phyloP scores from a whole-genome alignment of 139 green algal genomes.

The Ettlia oleoabundans region DNA sequence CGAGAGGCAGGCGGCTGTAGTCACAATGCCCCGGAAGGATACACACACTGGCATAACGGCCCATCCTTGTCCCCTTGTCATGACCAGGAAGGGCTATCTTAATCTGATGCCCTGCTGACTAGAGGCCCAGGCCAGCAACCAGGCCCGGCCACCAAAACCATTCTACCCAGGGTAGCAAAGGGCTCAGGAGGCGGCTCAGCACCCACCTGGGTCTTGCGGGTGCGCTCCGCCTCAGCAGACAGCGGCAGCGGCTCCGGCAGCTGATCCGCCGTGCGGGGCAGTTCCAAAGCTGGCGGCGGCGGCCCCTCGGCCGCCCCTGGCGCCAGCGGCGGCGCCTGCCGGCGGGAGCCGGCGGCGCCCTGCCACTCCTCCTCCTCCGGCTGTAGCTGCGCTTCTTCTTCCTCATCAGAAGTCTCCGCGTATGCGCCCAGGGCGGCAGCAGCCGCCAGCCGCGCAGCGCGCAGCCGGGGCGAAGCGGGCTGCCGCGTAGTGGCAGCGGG shows the following conservation, averaged over 20 bases:
- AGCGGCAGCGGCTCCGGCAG: slow-evolving; percentile 16
- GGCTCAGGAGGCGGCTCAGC: not conserved
- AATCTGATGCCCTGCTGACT: too few species aligned
- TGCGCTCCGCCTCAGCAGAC: not conserved
- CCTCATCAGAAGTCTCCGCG: not conserved
- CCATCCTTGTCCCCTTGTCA: too few species aligned
- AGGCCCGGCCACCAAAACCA: too few species aligned
- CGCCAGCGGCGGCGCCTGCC: slow-evolving; percentile 11
- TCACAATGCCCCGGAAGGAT: too few species aligned
- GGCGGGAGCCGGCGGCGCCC: not conserved
- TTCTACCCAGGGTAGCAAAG: too few species aligned
- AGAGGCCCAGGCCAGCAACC: too few species aligned
- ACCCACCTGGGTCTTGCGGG: slow-evolving; percentile 4
- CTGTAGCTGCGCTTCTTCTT: not conserved
- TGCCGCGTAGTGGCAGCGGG: not conserved
- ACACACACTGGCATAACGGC: too few species aligned
- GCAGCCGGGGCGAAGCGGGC: not conserved
- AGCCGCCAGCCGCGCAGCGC: not conserved
- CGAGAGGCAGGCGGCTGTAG: too few species aligned
- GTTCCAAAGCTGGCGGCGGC: not conserved
- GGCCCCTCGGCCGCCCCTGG: not conserved
- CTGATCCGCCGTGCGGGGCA: not conserved
- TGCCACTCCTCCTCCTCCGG: not conserved
- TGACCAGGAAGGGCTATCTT: too few species aligned
- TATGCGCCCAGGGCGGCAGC: not conserved